Evolutionary conservation across 768 basidiomycete species (phyloP), one percentile per base, ranked within the genome.

Genomic region (Tulasnella sp.): DNA sequence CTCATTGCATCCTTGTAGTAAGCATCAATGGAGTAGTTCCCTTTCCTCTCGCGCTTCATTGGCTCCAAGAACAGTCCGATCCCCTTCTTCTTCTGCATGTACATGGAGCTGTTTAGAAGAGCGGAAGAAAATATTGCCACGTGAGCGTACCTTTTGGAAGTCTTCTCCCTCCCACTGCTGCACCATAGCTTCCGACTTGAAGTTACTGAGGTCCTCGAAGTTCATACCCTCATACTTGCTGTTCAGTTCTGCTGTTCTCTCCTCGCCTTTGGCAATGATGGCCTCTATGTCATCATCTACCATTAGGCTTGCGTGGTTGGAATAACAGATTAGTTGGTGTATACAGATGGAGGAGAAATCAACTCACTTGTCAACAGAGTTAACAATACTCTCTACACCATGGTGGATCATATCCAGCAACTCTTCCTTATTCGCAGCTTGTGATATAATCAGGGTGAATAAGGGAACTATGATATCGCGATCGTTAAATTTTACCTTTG

Each of bases 101-200:
- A 10, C 20, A 41, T 25, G 46, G 22, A 31, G 27, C 32, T 32
- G 22, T 28, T 1, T 31, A 37, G 16, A 34, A 22, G 20, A 22
- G 27, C 16, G 20, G 49, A 16, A 8, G 39, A 37, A 6, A 49
- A 37, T 31, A 24, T 3, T 12, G 4, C 20, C 12, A 41, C 13
- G 20, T 33, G 29, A n/a, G 13, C 76, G 47, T 58, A 83, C 81
- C 56, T 83, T 63, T 24, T 83, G 71, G 66, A 90, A 96, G 60
- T 93, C 89, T 64, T 95, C 88, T 29, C 91, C 91, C 59, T 96
- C 91, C 91, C 91, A 95, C 59, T 87, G 84, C 57, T 91, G 86
- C 28, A 90, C 62, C 20, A 81, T 83, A 24, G 81, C 83, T 58
- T 96, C 91, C 6, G 87, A 81, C 66, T 95, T 93, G 76, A 98